These are phyloP conservation scores for Aspergillus ostianus DNA, from an alignment of 495 filamentous ascomycete genomes.

Conservation along the genomic window DNA sequence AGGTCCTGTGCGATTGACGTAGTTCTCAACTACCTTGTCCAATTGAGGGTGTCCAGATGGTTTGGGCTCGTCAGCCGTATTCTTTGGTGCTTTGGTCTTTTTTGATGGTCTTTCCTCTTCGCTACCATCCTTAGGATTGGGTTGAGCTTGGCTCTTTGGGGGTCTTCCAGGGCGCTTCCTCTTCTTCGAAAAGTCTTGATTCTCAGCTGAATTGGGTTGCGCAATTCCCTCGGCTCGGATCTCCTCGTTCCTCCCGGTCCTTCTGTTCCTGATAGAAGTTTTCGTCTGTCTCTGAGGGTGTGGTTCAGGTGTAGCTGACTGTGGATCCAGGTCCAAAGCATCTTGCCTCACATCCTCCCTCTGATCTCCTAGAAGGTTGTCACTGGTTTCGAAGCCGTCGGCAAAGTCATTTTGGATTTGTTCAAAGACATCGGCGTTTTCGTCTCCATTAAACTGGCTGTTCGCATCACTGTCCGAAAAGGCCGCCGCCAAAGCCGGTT, in stretches of 20 bases:
- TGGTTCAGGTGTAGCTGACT: constrained; percentile 6
- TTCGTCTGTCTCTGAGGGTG: constrained; percentile 12
- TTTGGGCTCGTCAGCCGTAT: constrained; percentile 12
- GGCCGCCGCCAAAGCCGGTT: constrained; percentile 17
- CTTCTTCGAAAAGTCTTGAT: constrained; percentile 18
- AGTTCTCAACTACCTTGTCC: constrained; percentile 42
- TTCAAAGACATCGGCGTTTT: constrained; percentile 32
- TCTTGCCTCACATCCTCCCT: constrained; percentile 52
- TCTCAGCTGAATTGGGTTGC: constrained; percentile 15
- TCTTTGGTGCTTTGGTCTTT: constrained; percentile 30
- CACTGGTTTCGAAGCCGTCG: constrained; percentile 26
- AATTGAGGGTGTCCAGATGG: constrained; percentile 32
- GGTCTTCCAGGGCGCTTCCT: constrained; percentile 36
- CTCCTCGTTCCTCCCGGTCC: constrained; percentile 14
- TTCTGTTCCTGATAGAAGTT: constrained; percentile 9
- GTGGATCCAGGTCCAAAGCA: constrained; percentile 30
- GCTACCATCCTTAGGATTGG: constrained; percentile 21
- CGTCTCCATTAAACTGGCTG: constrained; percentile 25
- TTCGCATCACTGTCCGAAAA: constrained; percentile 41
- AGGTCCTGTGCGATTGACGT: constrained; percentile 44
- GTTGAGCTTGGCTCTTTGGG: constrained; percentile 26
- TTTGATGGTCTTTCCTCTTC: constrained; percentile 33
- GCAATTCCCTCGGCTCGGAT: constrained; percentile 12
- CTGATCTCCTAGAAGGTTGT: constrained; percentile 26
- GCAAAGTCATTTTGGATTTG: constrained; percentile 29